A percentile compares a stretch with the other conserved stretches of the same genome.
Evolutionary conservation across 164 flowering plant genomes (phyloP).

Genomic region (Aristolochia californica): DNA sequence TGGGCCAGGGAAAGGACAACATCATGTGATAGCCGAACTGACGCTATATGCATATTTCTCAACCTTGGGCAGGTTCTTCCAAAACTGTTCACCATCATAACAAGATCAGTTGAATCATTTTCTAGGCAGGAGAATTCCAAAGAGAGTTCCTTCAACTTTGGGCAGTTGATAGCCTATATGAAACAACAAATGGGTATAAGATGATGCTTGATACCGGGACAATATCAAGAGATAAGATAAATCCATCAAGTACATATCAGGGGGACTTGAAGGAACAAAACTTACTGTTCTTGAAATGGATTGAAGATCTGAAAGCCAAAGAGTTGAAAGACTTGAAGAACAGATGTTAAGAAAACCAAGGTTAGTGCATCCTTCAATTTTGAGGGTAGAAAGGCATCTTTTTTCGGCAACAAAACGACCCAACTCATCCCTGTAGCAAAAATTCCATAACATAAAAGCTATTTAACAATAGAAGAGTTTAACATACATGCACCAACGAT

Average conservation of each 20-base stretch:
- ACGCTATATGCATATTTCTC: conserved; percentile 82
- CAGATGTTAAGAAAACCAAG: conserved; percentile 54
- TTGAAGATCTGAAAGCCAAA: conserved; percentile 85
- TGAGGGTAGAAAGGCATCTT: conserved; percentile 59
- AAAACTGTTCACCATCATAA: conserved; percentile 44
- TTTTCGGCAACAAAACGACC: conserved; percentile 87
- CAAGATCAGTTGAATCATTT: conserved; percentile 74
- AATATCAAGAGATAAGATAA: background rate
- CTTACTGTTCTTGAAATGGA: conserved; percentile 77
- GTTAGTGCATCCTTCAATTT: conserved; percentile 84
- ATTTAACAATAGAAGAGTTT: background rate
- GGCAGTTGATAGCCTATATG: conserved; percentile 70
- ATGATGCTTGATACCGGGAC: background rate
- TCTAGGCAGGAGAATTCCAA: conserved; percentile 67
- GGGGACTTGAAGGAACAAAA: background rate
- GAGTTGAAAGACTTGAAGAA: conserved; percentile 68
- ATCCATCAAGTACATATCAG: background rate
- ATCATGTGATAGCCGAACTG: conserved; percentile 60
- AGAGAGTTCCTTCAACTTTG: conserved; percentile 77
- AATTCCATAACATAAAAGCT: background rate
- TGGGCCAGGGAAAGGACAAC: conserved; percentile 79
- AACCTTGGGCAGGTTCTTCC: conserved; percentile 74
- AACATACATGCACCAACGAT: background rate
- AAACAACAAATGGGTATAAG: conserved; percentile 1
- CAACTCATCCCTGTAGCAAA: conserved; percentile 66